Evolutionary conservation across 768 basidiomycete genomes (phyloP), one percentile per base, ranked within the genome.

Genomic region (Cystobasidium onofrii): DNA sequence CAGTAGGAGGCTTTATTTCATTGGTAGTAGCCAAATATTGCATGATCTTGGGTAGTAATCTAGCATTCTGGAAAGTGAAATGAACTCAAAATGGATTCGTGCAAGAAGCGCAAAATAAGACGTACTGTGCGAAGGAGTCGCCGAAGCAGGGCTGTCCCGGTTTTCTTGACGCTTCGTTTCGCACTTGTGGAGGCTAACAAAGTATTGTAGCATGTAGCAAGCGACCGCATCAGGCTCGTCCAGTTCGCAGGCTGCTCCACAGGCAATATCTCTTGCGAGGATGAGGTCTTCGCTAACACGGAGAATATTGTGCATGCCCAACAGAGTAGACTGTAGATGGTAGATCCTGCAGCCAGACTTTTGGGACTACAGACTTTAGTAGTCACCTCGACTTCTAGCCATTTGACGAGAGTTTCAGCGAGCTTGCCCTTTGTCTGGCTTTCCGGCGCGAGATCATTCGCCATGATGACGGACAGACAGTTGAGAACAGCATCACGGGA

Each of bases 401-500:
- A 94, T 52, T 86, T 89, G 41, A 91, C 80, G 18, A 92, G 85
- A 77, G 88, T 86, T 77, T 90, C 78, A 12, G 78, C 77, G 1
- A 90, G 84, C 23, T 80, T 81, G 73, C 84, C 84, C 33, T 82
- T 83, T 10, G 57, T 60, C 29, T 27, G 29, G 25, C 57, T 77
- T 77, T 27, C 82, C 72, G 9, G 81, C 81, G 12, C 84, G 82
- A 83, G 73, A 73, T 88, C 86, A n/a, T 39, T 64, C 10, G 18
- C 25, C 33, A 57, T 18, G 69, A 92, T 77, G 60, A 86, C 86
- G 79, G 86, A 84, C 0, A 86, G 87, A 34, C 91, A 84, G 1
- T 82, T 81, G 77, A 91, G 87, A 0, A 90, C 89, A 1, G 89
- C 89, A 70, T 86, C 84, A 74, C 88, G 84, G 0, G 91, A 93